A percentile compares a stretch with the other conserved stretches of the same genome.
These are phyloP conservation scores for Blastocladiella britannica DNA, from an alignment of 192 early-diverging fungal genomes.

Conservation along the genomic window DNA sequence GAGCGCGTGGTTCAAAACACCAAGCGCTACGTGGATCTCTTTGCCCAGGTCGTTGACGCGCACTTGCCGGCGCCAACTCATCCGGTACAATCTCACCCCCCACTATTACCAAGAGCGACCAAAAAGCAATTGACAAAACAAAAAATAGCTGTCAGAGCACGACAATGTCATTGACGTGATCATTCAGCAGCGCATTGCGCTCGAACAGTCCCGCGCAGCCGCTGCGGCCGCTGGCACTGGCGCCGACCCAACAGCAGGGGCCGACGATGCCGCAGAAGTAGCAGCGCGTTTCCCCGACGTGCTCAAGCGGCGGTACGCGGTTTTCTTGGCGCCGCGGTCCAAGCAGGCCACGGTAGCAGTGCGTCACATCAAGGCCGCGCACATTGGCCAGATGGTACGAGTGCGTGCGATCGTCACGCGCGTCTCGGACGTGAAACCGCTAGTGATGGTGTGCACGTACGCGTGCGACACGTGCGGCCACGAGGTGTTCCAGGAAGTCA, in stretches of 20 bases:
- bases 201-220: no score
- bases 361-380: constrained; percentile 58
- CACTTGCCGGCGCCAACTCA: constrained; percentile 20
- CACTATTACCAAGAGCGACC: constrained; percentile 24
- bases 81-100: constrained; percentile 10
- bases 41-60: constrained; percentile 51
- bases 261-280: not conserved
- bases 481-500: constrained; percentile 90
- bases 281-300: constrained; percentile 44
- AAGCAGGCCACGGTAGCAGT: constrained; percentile 46
- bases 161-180: constrained; percentile 77
- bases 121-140: no score
- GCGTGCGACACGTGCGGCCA: constrained; percentile 82
- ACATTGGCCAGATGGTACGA: constrained; percentile 67
- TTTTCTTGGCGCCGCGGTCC: constrained; percentile 60
- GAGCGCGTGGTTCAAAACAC: constrained; percentile 32
- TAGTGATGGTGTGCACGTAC: constrained; percentile 68
- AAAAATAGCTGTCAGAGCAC: constrained; percentile 19
- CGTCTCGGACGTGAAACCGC: constrained; percentile 81
- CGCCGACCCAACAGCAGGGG: no score
- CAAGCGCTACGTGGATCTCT: constrained; percentile 62
- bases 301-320: constrained; percentile 64
- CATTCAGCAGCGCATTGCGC: constrained; percentile 57
- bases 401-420: constrained; percentile 84
- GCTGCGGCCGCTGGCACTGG: no score